Conservation (phyloP, 768 basidiomycete genomes). For the Lyophyllum semitale region DNA sequence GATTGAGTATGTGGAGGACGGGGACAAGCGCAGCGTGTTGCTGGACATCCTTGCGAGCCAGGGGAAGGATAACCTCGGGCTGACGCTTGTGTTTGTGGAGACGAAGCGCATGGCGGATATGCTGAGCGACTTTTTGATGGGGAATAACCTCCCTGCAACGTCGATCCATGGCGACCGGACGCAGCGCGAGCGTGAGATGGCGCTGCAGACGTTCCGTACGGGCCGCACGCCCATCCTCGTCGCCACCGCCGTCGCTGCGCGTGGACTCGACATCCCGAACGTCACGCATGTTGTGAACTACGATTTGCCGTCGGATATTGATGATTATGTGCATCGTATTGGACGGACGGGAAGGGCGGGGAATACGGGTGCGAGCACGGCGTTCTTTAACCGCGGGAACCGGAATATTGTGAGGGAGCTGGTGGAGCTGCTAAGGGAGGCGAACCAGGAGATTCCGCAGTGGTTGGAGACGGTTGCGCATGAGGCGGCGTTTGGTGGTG, state of each 20-base stretch:
- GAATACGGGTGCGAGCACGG: conserved; percentile 93
- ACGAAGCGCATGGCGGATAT: conserved; percentile 99
- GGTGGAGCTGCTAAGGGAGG: conserved; percentile 91
- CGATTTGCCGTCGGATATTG: conserved; percentile 96
- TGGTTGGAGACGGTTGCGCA: conserved; percentile 90
- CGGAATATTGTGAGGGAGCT: conserved; percentile 90
- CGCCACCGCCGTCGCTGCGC: conserved; percentile 97
- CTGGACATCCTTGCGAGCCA: conserved; percentile 91
- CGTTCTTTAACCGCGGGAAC: conserved; percentile 95
- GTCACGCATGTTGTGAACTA: conserved; percentile 99
- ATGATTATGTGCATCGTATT: conserved; percentile 98
- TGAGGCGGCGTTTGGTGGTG: conserved; percentile 72
- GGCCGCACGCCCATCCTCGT: conserved; percentile 96
- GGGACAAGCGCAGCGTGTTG: conserved; percentile 94
- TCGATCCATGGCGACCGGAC: conserved; percentile 98
- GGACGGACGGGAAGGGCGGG: conserved; percentile 99
- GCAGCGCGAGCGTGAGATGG: conserved; percentile 96
- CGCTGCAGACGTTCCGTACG: conserved; percentile 91
- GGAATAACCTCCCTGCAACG: conserved; percentile 82
- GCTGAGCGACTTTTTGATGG: conserved; percentile 93
- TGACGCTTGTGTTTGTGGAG: conserved; percentile 97
- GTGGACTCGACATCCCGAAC: conserved; percentile 98
- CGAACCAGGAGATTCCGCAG: conserved; percentile 89
- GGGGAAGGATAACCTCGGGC: conserved; percentile 57
- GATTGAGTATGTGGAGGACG: conserved; percentile 97